A percentile compares a stretch with the other conserved stretches of the same genome.
phyloP scores from a whole-genome alignment of 2,329 filamentous ascomycete species.

The Exophiala calicioides region DNA sequence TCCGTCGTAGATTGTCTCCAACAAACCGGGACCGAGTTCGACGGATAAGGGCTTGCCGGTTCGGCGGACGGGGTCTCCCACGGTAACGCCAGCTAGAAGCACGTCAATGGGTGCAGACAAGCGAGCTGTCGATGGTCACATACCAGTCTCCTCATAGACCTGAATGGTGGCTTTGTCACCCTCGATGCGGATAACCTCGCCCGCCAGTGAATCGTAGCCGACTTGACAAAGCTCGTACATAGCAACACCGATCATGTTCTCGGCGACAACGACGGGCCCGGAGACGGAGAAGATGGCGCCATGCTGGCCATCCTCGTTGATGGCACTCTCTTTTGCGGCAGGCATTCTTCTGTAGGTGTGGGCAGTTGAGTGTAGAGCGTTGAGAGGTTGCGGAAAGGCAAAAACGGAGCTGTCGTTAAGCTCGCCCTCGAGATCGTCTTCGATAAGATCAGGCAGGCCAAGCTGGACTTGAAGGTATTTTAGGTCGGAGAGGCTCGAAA shows the following conservation, averaged over 20 bases:
- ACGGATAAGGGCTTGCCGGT: conserved; percentile 96
- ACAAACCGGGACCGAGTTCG: conserved; percentile 91
- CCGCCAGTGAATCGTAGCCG: conserved; percentile 85
- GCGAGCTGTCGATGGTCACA: conserved; percentile 18
- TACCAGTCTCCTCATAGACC: conserved; percentile 98
- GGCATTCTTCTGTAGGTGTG: conserved; percentile 44
- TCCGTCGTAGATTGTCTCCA: conserved; percentile 99
- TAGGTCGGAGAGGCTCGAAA: conserved; percentile 36
- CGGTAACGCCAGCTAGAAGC: conserved; percentile 78
- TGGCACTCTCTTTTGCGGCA: conserved; percentile 46
- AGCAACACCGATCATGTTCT: conserved; percentile 98
- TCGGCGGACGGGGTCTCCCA: conserved; percentile 86
- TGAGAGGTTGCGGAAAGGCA: conserved; percentile 30
- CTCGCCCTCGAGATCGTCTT: conserved; percentile 44
- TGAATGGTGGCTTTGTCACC: conserved; percentile 95
- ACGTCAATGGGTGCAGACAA: conserved; percentile 15
- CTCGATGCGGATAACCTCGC: conserved; percentile 97
- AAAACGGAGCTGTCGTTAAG: conserved; percentile 35
- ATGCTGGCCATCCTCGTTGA: conserved; percentile 57
- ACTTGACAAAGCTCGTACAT: conserved; percentile 99
- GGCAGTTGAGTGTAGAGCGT: conserved; percentile 32
- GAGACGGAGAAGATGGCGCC: conserved; percentile 72
- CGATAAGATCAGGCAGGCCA: conserved; percentile 31
- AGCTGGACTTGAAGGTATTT: conserved; percentile 27
- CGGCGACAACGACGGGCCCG: conserved; percentile 89